phyloP scores from a whole-genome alignment of 306 rosid genomes.

The Sicyos baderoa region DNA sequence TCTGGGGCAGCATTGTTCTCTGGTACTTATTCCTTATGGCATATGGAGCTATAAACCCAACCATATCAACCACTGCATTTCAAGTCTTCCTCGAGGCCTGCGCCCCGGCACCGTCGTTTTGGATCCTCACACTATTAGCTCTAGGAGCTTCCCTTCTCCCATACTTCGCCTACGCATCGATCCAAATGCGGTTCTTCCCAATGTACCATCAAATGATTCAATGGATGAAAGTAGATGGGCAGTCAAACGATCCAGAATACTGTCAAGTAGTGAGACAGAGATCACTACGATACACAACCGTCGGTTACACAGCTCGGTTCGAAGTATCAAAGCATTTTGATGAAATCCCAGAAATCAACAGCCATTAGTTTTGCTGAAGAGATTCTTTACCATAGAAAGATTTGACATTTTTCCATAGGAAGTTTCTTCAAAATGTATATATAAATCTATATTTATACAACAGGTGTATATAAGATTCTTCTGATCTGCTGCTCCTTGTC shows the following conservation, averaged over 20 bases:
- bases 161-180: slow-evolving; percentile 46
- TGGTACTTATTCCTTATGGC: slow-evolving; percentile 83
- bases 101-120: slow-evolving; percentile 72
- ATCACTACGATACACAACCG: slow-evolving; percentile 61
- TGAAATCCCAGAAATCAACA: slow-evolving; percentile 16
- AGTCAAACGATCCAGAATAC: slow-evolving; percentile 64
- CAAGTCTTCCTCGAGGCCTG: slow-evolving; percentile 82
- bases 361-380: slow-evolving; percentile 22
- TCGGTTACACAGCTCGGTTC: slow-evolving; percentile 81
- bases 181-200: slow-evolving; percentile 84
- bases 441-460: slow-evolving; percentile 9
- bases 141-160: slow-evolving; percentile 54
- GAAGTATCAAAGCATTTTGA: slow-evolving; percentile 65
- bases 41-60: slow-evolving; percentile 73
- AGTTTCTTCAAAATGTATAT: slow-evolving; percentile 35
- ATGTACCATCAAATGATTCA: slow-evolving; percentile 80
- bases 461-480: slow-evolving; percentile 17
- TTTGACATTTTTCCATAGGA: background rate
- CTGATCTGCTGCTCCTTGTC: slow-evolving; percentile 19
- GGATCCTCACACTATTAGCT: slow-evolving; percentile 66
- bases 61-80: slow-evolving; percentile 72
- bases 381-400: slow-evolving; percentile 25
- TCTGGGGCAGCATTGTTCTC: slow-evolving; percentile 73
- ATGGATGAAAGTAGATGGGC: slow-evolving; percentile 76
- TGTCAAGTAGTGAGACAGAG: slow-evolving; percentile 65